Evolutionary conservation across 2,329 filamentous ascomycete genomes (phyloP).

Genomic region (Penicillium sp.): DNA sequence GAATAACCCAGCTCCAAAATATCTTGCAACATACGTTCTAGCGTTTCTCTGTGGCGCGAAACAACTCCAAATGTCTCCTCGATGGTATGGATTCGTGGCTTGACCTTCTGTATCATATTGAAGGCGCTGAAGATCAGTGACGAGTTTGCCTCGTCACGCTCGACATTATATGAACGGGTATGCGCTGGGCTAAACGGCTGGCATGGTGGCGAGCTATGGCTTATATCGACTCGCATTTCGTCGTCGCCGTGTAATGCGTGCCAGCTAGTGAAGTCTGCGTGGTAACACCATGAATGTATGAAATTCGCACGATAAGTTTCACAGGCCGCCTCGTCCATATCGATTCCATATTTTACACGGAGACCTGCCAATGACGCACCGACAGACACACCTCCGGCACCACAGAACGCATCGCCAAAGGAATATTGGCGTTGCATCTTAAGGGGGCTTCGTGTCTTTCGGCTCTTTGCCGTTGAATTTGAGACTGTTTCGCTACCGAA

Average conservation of each 20-base stretch:
- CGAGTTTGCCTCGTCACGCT: conserved; percentile 64
- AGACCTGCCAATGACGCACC: conserved; percentile 61
- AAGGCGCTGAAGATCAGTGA: conserved; percentile 49
- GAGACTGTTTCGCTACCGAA: conserved; percentile 25
- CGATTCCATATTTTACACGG: conserved; percentile 59
- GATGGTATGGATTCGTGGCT: conserved; percentile 68
- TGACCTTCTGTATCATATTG: conserved; percentile 53
- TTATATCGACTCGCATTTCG: conserved; percentile 56
- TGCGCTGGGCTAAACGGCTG: conserved; percentile 72
- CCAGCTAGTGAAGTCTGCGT: conserved; percentile 46
- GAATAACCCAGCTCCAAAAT: conserved; percentile 61
- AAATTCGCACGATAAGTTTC: conserved; percentile 60
- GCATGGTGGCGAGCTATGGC: conserved; percentile 75
- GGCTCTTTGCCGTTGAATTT: not conserved
- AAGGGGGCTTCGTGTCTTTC: not conserved
- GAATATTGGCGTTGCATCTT: conserved; percentile 49
- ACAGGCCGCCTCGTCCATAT: conserved; percentile 56
- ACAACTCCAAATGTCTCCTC: conserved; percentile 74
- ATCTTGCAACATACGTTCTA: conserved; percentile 59
- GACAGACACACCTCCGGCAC: conserved; percentile 66
- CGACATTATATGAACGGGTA: conserved; percentile 46
- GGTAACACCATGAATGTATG: conserved; percentile 29
- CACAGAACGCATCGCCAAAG: conserved; percentile 68
- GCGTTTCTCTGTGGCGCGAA: conserved; percentile 51
- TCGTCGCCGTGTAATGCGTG: conserved; percentile 25